Evolutionary conservation across 1,284 basidiomycete species (phyloP), one percentile per base, ranked within the genome.

Genomic region (Ganoderma boninense): DNA sequence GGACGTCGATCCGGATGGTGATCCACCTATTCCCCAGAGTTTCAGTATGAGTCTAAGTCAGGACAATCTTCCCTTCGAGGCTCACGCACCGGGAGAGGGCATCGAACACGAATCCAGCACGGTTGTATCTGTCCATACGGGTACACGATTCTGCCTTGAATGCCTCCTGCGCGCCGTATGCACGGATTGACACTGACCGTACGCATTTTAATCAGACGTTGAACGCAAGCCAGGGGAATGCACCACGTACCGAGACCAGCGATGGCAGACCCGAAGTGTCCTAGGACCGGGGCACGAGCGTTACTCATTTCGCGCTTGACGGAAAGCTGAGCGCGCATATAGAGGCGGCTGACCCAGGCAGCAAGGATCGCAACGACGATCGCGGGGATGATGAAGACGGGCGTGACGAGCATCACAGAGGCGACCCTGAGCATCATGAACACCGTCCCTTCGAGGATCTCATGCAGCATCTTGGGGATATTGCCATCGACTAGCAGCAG

Each of bases 281-380:
- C 89, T 69, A 92, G 84, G 13, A 94, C 86, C 0, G 92, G 92
- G 5, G 89, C 84, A 70, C 85, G 87, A 10, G 90, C 87, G 78
- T 92, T 92, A 49, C 87, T 89, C 90, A 90, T 90, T 76, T 92
- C 89, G 18, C 90, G 85, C 76, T 95, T 95, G 60, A 94, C 90
- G 18, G 90, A 88, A 29, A 95, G 82, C 78, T 95, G 93, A 18
- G 90, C 89, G 73, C 88, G 88, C 76, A 95, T 92, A 74, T 90
- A 90, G 49, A 90, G 78, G 65, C 81, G 82, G 23, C 83, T 87
- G 44, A 85, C 80, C 78, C 83, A 81, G 10, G 78, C 84, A 32
- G 87, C 89, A 4, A 88, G n/a, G 1, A 80, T 74, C 4, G 84
- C 82, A 23, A 90, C 81, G 66, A 79, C 23, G 16, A 82, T 63